A percentile compares a stretch with the other conserved stretches of the same genome.
Conservation (phyloP, 1,284 basidiomycete species). For the Rhodotorula sp. region DNA sequence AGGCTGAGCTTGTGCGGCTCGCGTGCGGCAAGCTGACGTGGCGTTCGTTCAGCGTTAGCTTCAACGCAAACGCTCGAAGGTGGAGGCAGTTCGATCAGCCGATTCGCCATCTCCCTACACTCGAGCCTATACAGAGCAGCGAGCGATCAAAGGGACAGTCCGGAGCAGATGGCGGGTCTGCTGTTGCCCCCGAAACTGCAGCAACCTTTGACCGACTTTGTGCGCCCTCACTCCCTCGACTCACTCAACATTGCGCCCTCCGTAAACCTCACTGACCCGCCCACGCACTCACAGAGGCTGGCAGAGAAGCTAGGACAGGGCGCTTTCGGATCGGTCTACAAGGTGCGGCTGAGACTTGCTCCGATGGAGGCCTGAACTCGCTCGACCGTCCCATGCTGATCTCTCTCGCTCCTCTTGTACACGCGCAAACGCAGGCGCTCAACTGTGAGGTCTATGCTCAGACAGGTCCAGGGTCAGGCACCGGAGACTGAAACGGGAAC, state of each 20-base stretch:
- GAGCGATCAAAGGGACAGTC: no score
- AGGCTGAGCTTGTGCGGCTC: background rate
- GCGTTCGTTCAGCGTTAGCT: no score
- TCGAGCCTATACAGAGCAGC: no score
- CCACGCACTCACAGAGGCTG: conserved; percentile 31
- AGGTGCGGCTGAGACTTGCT: conserved; percentile 6
- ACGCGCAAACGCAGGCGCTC: conserved; percentile 58
- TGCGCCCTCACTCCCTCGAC: conserved; percentile 11
- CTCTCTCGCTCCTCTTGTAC: background rate
- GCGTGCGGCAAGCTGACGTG: background rate
- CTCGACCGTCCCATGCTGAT: background rate
- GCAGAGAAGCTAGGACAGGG: conserved; percentile 43
- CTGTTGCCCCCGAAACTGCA: background rate
- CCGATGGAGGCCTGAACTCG: background rate
- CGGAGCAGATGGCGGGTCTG: no score
- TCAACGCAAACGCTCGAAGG: no score
- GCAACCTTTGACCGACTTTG: conserved; percentile 37
- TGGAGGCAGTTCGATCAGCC: no score
- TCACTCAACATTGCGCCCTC: background rate
- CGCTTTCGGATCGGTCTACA: conserved; percentile 43
- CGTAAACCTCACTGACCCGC: background rate
- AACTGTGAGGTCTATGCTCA: conserved; percentile 60
- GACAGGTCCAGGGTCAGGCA: no score
- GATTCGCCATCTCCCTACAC: no score
- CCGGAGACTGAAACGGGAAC: background rate